Evolutionary conservation across 2,329 filamentous ascomycete genomes (phyloP).

Genomic region (Sarocladiaceae sp.): DNA sequence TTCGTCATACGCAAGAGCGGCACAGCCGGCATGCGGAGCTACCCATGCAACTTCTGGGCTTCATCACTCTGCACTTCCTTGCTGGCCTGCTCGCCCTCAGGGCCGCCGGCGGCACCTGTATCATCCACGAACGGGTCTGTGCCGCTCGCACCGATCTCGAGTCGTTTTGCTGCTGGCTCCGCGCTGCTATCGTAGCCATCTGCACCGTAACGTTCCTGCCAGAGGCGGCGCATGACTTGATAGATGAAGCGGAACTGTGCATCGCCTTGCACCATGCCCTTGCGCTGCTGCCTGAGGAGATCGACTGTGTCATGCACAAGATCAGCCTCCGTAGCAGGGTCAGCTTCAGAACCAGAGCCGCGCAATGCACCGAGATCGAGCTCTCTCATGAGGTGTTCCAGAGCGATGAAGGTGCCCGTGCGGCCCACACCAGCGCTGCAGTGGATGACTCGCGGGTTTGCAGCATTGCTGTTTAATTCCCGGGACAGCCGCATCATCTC

Average conservation of each 20-base stretch:
- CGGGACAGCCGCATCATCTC: conserved; percentile 63
- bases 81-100: conserved; percentile 7
- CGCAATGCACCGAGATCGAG: conserved; percentile 66
- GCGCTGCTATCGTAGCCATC: conserved; percentile 26
- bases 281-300: conserved; percentile 73
- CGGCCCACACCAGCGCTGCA: conserved; percentile 91
- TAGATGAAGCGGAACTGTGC: conserved; percentile 84
- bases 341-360: conserved; percentile 23
- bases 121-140: conserved; percentile 36
- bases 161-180: conserved; percentile 46
- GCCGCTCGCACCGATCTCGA: conserved; percentile 39
- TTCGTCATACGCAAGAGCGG: neutral
- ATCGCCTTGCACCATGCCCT: conserved; percentile 92
- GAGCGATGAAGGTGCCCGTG: conserved; percentile 89
- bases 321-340: conserved; percentile 37
- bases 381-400: conserved; percentile 86
- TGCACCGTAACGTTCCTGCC: conserved; percentile 57
- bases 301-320: conserved; percentile 76
- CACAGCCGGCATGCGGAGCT: neutral
- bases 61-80: neutral
- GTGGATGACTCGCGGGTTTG: conserved; percentile 69
- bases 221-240: conserved; percentile 70
- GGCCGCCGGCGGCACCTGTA: conserved; percentile 15
- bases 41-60: conserved; percentile 3
- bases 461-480: conserved; percentile 41